Percentiles rank a stretch among this genome's conserved stretches.
Conservation (phyloP, 148 eudicot genomes). For the Rhododendron simsii region DNA sequence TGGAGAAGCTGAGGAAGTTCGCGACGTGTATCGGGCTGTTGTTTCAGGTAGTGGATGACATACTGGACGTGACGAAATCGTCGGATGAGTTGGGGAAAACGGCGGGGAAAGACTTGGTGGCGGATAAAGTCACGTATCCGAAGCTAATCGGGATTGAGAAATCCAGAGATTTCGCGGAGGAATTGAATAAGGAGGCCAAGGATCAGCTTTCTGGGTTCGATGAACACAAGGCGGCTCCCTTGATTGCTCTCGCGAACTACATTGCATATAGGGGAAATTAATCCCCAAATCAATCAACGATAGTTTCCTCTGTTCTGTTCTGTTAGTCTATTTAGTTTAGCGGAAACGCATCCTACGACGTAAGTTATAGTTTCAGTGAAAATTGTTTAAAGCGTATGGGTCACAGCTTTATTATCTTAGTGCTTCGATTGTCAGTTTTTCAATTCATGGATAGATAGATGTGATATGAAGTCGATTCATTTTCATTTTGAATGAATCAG, state of each 20-base stretch:
- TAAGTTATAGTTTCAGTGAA: too few relatives aligned
- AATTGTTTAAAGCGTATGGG: too few relatives aligned
- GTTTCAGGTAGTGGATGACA: conserved; percentile 43
- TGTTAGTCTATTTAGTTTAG: not conserved
- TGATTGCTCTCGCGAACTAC: conserved; percentile 36
- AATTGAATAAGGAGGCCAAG: conserved; percentile 27
- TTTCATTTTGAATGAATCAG: too few relatives aligned
- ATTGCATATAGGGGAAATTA: conserved; percentile 17
- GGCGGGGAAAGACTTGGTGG: conserved; percentile 34
- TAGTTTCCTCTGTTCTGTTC: not conserved
- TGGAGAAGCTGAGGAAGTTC: conserved; percentile 31
- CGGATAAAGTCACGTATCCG: conserved; percentile 33
- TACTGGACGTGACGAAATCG: conserved; percentile 36
- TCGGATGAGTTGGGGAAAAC: conserved; percentile 39
- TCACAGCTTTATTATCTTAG: too few relatives aligned
- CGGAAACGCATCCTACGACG: too few relatives aligned
- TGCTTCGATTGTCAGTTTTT: too few relatives aligned
- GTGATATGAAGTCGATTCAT: too few relatives aligned
- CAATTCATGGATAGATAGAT: too few relatives aligned
- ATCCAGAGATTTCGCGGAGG: conserved; percentile 30
- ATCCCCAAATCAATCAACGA: not conserved
- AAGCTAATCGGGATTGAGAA: conserved; percentile 32
- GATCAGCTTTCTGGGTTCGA: conserved; percentile 30
- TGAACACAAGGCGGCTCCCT: conserved; percentile 23
- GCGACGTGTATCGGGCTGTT: conserved; percentile 35